These are phyloP conservation scores for Giardia muris DNA, from an alignment of 208 protist genomes.

Conservation along the genomic window DNA sequence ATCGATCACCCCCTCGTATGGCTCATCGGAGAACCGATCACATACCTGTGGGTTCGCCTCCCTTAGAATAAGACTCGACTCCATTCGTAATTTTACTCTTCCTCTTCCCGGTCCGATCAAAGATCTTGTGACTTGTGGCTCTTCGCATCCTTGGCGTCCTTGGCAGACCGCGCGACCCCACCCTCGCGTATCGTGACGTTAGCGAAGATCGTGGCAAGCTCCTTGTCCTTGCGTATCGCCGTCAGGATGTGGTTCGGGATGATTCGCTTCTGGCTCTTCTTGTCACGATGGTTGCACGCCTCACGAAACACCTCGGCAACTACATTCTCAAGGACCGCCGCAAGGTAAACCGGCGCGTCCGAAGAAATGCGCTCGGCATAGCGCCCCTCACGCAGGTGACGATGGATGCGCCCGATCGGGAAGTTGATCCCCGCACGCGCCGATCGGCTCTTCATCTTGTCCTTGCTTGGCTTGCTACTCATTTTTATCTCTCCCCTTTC, in stretches of 20 bases:
- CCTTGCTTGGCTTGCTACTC: background rate
- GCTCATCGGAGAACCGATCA: background rate
- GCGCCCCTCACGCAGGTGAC: constrained; percentile 78
- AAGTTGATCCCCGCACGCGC: constrained; percentile 44
- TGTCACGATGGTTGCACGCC: constrained; percentile 80
- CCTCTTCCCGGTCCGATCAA: no score
- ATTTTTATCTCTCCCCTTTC: background rate
- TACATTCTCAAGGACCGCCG: constrained; percentile 92
- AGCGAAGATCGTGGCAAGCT: constrained; percentile 90
- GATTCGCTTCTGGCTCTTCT: constrained; percentile 81
- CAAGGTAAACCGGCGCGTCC: constrained; percentile 85
- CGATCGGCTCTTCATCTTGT: constrained; percentile 32
- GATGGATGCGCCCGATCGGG: constrained; percentile 91
- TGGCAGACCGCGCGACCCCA: constrained; percentile 20
- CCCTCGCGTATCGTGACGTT: constrained; percentile 53
- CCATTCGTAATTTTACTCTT: background rate
- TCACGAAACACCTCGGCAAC: constrained; percentile 89
- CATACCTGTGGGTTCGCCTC: background rate
- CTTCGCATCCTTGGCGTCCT: constrained; percentile 5
- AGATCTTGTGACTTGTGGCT: constrained; percentile 17
- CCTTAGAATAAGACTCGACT: background rate
- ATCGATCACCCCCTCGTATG: background rate
- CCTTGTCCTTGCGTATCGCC: constrained; percentile 90
- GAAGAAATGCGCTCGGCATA: constrained; percentile 75
- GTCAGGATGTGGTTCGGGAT: constrained; percentile 89